Base-by-base conservation (phyloP, 106 monocot species). In the Xerophyta viscosa region DNA sequence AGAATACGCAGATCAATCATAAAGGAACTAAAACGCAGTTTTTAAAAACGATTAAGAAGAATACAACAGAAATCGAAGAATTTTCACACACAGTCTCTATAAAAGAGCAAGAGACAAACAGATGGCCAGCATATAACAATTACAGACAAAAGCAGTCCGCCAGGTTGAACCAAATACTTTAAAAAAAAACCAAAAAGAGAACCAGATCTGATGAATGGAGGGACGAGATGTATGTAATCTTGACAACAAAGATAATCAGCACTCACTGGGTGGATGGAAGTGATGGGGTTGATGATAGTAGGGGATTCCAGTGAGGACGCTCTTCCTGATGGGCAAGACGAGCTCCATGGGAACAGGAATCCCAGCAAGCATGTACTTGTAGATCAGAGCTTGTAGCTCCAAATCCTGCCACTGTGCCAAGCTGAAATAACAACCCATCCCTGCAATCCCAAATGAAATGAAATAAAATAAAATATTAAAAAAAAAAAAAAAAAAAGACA, bases 381-480 rank as follows among this genome's bases (percentile, higher is more conserved):
- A 76, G 52, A 81, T 81, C 58, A 81, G 36, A 45, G 81, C 75
- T 51, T 81, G 81, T 17, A 67, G 46, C 76, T 81, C 75, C 64
- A 81, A 63, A 46, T 81, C 81, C 60, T 68, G 63, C 81, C 75
- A 75, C 47, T 81, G 81, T 14, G 57, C 27, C 41, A 27, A 20
- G 19, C 47, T 74, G 56, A 74, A 74, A 19, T 20, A 70, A 20
- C 52, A 29, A 20, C 43, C 58, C 24, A 47, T 56, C 21, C 66
- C 55, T 66, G 27, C 57, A 31, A n/a, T 8, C 43, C 43, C 14
- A 44, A 4, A 17, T 8, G 15, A 17, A 4, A 44, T n/a, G n/a
- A n/a, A n/a, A 44, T 8, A 17, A 44, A 10, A 17, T 44, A 4
- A 44, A 44, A 14, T 14, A 8, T 44, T 17, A 17, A 14, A 44